Conservation (phyloP, 2,329 filamentous ascomycete genomes). For the Xylaria sp. region DNA sequence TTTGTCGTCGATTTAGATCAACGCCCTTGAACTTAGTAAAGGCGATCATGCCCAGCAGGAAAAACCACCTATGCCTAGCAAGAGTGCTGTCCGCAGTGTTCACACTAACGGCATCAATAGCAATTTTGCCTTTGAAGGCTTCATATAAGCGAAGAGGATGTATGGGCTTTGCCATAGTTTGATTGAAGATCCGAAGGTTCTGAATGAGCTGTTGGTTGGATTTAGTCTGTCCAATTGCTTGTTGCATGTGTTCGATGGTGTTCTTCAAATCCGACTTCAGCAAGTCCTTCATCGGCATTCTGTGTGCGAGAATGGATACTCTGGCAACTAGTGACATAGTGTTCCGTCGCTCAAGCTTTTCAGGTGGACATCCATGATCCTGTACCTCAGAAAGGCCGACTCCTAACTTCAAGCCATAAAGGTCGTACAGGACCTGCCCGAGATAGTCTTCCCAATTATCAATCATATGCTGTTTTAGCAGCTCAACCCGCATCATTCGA, state of each 20-base stretch:
- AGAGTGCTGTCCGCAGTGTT: conserved; percentile 75
- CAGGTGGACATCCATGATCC: conserved; percentile 82
- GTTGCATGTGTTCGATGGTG: conserved; percentile 93
- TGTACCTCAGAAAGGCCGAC: conserved; percentile 72
- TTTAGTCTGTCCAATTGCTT: conserved; percentile 83
- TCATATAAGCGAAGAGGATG: conserved; percentile 83
- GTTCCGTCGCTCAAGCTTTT: conserved; percentile 82
- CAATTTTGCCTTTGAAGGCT: conserved; percentile 81
- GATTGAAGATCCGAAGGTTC: conserved; percentile 84
- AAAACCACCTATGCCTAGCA: conserved; percentile 90
- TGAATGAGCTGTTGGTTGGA: conserved; percentile 83
- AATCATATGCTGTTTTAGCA: conserved; percentile 79
- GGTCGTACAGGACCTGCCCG: conserved; percentile 83
- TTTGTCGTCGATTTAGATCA: conserved; percentile 78
- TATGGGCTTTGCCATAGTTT: conserved; percentile 84
- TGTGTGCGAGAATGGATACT: conserved; percentile 81
- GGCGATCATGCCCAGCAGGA: conserved; percentile 87
- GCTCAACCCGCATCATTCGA: conserved; percentile 86
- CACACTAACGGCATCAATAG: conserved; percentile 77
- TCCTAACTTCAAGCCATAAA: conserved; percentile 83
- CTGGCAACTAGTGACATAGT: conserved; percentile 86
- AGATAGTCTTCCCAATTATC: conserved; percentile 89
- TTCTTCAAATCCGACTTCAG: conserved; percentile 90
- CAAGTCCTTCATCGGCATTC: conserved; percentile 89
- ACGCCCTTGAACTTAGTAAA: conserved; percentile 82